phyloP scores from a whole-genome alignment of 129 eudicot genomes.

The Helianthus tuberosus region DNA sequence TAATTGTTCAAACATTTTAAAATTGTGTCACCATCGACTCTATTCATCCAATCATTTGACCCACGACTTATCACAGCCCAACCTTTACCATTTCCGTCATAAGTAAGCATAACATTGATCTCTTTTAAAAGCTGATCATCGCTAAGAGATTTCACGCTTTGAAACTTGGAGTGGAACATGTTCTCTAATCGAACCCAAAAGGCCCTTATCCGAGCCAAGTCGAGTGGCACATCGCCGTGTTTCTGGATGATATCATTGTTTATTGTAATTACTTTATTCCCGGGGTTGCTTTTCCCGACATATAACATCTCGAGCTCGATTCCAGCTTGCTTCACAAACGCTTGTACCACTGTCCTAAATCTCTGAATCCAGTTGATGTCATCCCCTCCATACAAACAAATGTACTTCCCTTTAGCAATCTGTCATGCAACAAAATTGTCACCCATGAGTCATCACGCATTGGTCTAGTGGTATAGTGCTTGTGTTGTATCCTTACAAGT shows the following conservation, averaged over 20 bases:
- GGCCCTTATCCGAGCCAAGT: conserved; percentile 61
- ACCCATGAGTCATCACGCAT: too few species aligned
- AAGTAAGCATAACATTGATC: conserved; percentile 62
- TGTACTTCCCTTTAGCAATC: conserved; percentile 46
- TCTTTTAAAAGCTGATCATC: conserved; percentile 55
- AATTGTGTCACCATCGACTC: conserved; percentile 42
- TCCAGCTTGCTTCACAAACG: conserved; percentile 37
- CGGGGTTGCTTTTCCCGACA: conserved; percentile 85
- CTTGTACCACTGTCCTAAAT: conserved; percentile 49
- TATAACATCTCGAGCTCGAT: conserved; percentile 74
- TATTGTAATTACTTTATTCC: conserved; percentile 52
- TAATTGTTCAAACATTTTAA: conserved; percentile 38
- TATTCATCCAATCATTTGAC: conserved; percentile 47
- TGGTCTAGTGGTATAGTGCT: too few species aligned
- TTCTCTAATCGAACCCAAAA: conserved; percentile 85
- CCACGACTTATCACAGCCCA: conserved; percentile 67
- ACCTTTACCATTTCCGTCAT: conserved; percentile 58
- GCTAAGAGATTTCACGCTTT: conserved; percentile 50
- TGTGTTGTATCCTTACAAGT: too few species aligned
- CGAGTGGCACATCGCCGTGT: conserved; percentile 56
- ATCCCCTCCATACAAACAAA: conserved; percentile 90
- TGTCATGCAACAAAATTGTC: conserved; percentile 10
- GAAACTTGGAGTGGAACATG: conserved; percentile 72
- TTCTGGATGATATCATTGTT: conserved; percentile 39
- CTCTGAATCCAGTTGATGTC: conserved; percentile 78